Conservation (phyloP, 2,329 filamentous ascomycete species). For the Fusarium piperis region DNA sequence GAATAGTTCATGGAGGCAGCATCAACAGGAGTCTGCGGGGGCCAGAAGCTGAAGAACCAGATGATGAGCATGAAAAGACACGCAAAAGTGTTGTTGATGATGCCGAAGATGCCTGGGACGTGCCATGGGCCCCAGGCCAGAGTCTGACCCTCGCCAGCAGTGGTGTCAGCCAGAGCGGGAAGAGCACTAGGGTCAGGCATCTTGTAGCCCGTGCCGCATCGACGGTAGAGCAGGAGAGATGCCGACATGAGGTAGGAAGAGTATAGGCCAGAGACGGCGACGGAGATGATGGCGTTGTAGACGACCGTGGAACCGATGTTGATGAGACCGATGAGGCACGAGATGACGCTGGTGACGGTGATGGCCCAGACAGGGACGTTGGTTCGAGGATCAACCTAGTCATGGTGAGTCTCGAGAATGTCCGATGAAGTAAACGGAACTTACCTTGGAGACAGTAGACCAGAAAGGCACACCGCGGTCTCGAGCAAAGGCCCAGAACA, state of each 20-base stretch:
- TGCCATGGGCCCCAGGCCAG: conserved; percentile 64
- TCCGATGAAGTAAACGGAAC: accelerated
- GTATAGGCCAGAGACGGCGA: conserved; percentile 34
- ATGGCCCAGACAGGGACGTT: conserved; percentile 38
- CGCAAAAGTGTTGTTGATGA: conserved; percentile 62
- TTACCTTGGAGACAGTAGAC: conserved; percentile 25
- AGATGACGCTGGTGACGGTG: conserved; percentile 25
- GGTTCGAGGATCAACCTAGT: conserved; percentile 31
- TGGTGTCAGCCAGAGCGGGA: conserved; percentile 26
- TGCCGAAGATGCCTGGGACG: conserved; percentile 60
- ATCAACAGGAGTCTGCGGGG: conserved; percentile 38
- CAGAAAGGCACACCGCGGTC: conserved; percentile 36
- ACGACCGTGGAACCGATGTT: conserved; percentile 37
- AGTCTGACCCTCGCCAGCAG: conserved; percentile 22
- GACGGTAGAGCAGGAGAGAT: conserved; percentile 36
- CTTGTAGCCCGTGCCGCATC: conserved; percentile 35
- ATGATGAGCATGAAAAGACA: conserved; percentile 62
- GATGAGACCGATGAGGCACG: conserved; percentile 36
- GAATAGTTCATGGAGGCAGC: conserved; percentile 57
- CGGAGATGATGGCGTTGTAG: conserved; percentile 38
- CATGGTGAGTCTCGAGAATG: background rate
- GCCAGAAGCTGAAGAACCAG: conserved; percentile 65
- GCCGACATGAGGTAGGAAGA: conserved; percentile 36
- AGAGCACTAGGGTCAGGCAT: conserved; percentile 32
- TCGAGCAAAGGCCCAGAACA: conserved; percentile 37